Percentiles rank a stretch among this genome's conserved stretches.
Evolutionary conservation across 2,329 filamentous ascomycete species (phyloP).

Genomic region (Lecanicillium sp.): DNA sequence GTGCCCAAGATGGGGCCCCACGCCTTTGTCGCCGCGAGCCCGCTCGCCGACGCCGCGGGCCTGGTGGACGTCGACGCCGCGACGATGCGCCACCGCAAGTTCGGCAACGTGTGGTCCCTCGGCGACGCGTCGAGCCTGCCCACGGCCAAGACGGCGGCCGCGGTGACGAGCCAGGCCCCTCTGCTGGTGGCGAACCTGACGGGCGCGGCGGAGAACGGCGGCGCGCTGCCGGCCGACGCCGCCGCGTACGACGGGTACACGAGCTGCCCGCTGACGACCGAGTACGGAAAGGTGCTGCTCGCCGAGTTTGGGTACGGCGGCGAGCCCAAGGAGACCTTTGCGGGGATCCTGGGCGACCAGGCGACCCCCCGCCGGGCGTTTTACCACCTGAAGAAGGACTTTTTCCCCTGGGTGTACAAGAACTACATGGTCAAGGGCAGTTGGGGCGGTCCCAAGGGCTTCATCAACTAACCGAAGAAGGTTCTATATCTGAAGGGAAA

Average conservation of each 20-base stretch:
- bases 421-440: constrained; percentile 55
- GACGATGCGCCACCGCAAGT: constrained; percentile 48
- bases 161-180: constrained; percentile 45
- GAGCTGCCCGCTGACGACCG: constrained; percentile 47
- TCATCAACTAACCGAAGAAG: neutral
- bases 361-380: constrained; percentile 48
- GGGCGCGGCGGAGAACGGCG: constrained; percentile 36
- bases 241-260: constrained; percentile 49
- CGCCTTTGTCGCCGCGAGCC: constrained; percentile 46
- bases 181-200: constrained; percentile 45
- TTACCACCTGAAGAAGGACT: constrained; percentile 60
- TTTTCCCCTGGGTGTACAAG: constrained; percentile 62
- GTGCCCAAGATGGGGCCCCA: constrained; percentile 55
- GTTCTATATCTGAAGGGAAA: neutral
- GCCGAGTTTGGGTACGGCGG: constrained; percentile 62
- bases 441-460: constrained; percentile 57
- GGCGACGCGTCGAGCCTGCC: constrained; percentile 55
- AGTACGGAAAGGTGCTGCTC: constrained; percentile 57
- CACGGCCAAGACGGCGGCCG: constrained; percentile 51
- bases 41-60: constrained; percentile 48
- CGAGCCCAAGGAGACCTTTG: constrained; percentile 58
- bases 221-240: constrained; percentile 32
- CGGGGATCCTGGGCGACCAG: constrained; percentile 49
- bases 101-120: constrained; percentile 51
- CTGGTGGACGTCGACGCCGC: constrained; percentile 52